phyloP scores from a whole-genome alignment of 176 grass and related monocot genomes.

The Olyra latifolia region DNA sequence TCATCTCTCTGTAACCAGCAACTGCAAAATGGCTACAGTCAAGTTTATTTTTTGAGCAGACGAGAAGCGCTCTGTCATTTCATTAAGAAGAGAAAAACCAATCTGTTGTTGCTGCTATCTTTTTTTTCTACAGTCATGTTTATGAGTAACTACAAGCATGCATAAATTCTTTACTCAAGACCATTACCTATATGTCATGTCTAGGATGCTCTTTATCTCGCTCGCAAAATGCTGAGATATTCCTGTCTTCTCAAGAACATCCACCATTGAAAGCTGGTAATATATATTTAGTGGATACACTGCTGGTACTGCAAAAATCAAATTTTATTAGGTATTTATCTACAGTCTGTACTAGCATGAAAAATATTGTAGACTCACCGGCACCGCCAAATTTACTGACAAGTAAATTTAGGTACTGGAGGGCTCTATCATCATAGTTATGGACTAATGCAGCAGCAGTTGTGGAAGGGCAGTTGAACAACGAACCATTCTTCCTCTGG shows the following conservation, averaged over 20 bases:
- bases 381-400: constrained; percentile 52
- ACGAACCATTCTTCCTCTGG: constrained; percentile 70
- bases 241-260: constrained; percentile 62
- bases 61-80: too few relatives aligned
- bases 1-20: constrained; percentile 73
- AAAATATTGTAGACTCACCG: constrained; percentile 34
- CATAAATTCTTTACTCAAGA: background rate
- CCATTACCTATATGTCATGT: constrained; percentile 55
- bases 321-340: constrained; percentile 9
- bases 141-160: background rate
- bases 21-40: constrained; percentile 42
- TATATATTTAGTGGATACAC: constrained; percentile 46
- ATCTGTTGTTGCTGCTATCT: too few relatives aligned
- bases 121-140: too few relatives aligned
- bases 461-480: constrained; percentile 70
- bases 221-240: constrained; percentile 49
- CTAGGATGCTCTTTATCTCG: constrained; percentile 65
- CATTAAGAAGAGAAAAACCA: too few relatives aligned
- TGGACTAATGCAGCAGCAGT: constrained; percentile 56
- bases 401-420: constrained; percentile 60
- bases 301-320: constrained; percentile 47
- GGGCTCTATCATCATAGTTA: constrained; percentile 45
- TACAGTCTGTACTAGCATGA: background rate
- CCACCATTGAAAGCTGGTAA: constrained; percentile 57
- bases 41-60: too few relatives aligned